Base-by-base conservation (phyloP, 345 rosid species). In the Arabidopsis thaliana region DNA sequence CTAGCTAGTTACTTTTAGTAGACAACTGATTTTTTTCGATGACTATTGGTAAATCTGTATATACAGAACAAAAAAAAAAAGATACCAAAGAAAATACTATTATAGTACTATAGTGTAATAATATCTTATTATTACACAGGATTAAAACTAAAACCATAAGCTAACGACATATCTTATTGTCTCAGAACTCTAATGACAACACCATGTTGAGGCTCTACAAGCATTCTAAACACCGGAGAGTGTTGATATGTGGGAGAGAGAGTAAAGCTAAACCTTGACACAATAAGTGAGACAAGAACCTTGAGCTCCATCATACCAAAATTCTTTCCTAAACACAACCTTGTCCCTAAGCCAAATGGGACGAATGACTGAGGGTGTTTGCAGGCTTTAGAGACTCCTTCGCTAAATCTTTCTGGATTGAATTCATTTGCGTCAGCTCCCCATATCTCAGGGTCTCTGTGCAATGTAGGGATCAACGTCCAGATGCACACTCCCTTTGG, bases 331-430 rank as follows among this genome's bases (percentile, higher is more conserved):
- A 91, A 75, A 80, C 98, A 91, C 61, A 73, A 50, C 42, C 96
- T 84, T 38, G 91, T 87, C 11, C 98, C 98, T 3, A 88, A 56
- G 8, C 96, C 97, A 28, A 93, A 93, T 0, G 96, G 89, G 10
- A 89, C 69, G 36, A 86, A 88, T 13, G 85, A 85, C 33, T 88
- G 91, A 4, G 93, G 90, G 41, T 78, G 75, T 65, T 87, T 89
- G 78, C 93, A 89, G 20, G 97, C 96, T 52, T 78, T 88, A 4
- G 91, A 69, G 57, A 89, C 76, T 8, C 98, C 97, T 16, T 91
- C 80, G 1, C 64, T 58, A 67, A 91, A 93, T 80, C 95, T 85
- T 28, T 74, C 79, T 5, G 98, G 98, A 40, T 85, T 89, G 80
- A 91, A 89, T 59, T 88, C 88, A 49, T 88, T 83, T 0, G 90